Percentiles rank a stretch among this genome's conserved stretches.
phyloP scores from a whole-genome alignment of 2,329 filamentous ascomycete species.

The Neonectria magnoliae region DNA sequence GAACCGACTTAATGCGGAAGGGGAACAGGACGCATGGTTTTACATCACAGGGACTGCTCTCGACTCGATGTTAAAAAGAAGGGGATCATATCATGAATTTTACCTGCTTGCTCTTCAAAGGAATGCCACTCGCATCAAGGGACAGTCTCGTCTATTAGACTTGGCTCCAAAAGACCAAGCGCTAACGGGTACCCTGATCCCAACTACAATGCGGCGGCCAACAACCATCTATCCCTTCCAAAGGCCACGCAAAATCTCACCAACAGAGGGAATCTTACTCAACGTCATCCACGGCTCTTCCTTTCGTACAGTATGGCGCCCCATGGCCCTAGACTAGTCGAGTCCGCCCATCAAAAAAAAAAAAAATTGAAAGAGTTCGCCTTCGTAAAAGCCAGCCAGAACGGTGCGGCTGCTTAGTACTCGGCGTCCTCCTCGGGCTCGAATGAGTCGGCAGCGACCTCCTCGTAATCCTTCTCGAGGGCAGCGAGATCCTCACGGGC shows the following conservation, averaged over 20 bases:
- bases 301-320: slow-evolving; percentile 33
- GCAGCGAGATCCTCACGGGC: slow-evolving; percentile 87
- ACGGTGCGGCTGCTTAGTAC: slow-evolving; percentile 69
- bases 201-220: slow-evolving; percentile 34
- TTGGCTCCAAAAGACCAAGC: slow-evolving; percentile 41
- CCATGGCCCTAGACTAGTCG: slow-evolving; percentile 25
- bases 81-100: slow-evolving; percentile 47
- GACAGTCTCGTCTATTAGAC: slow-evolving; percentile 46
- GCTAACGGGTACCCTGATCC: slow-evolving; percentile 40
- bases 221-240: slow-evolving; percentile 36
- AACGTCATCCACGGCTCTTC: slow-evolving; percentile 37
- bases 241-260: slow-evolving; percentile 37
- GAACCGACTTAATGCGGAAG: too few relatives aligned
- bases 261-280: slow-evolving; percentile 43
- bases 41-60: too few relatives aligned
- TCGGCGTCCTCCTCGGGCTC: slow-evolving; percentile 73
- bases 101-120: slow-evolving; percentile 44
- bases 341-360: slow-evolving; percentile 34
- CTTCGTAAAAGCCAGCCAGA: slow-evolving; percentile 25
- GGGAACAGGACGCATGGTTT: too few relatives aligned
- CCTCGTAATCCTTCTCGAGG: slow-evolving; percentile 87
- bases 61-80: slow-evolving; percentile 17
- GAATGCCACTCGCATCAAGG: slow-evolving; percentile 33
- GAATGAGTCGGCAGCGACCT: slow-evolving; percentile 79
- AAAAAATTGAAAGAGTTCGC: slow-evolving; percentile 35